Percentiles rank a stretch among this genome's conserved stretches.
phyloP scores from a whole-genome alignment of 2,329 filamentous ascomycete genomes.

The Ophiostoma ips region DNA sequence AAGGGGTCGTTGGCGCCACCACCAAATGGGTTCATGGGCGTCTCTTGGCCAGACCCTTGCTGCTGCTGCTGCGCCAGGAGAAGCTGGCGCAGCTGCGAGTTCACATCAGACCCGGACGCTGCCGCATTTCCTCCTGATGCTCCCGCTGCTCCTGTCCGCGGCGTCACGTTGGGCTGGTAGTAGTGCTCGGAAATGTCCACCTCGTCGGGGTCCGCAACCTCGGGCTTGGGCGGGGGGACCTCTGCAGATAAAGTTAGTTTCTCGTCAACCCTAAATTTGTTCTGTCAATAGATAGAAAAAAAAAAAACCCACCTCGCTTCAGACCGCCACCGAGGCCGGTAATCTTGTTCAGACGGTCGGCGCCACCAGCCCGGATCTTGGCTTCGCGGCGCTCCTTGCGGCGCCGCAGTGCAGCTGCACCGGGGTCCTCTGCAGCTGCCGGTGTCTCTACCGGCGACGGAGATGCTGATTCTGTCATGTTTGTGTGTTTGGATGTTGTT shows the following conservation, averaged over 20 bases:
- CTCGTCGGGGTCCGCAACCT: conserved; percentile 54
- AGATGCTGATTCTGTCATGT: conserved; percentile 27
- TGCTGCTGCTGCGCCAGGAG: conserved; percentile 28
- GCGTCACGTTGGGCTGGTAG: conserved; percentile 38
- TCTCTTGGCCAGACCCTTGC: conserved; percentile 14
- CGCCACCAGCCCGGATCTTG: conserved; percentile 60
- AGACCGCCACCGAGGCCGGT: conserved; percentile 52
- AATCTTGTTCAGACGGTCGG: conserved; percentile 59
- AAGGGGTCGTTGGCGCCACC: conserved; percentile 6
- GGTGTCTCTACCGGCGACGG: conserved; percentile 12
- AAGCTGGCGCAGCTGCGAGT: conserved; percentile 50
- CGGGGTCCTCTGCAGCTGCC: conserved; percentile 28
- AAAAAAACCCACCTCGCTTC: conserved; percentile 26
- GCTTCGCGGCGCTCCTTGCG: conserved; percentile 69
- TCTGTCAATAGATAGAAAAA: background rate
- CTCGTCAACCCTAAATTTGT: background rate
- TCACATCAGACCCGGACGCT: conserved; percentile 23
- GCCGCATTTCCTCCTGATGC: background rate
- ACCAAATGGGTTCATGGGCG: conserved; percentile 7
- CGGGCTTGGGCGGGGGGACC: conserved; percentile 12
- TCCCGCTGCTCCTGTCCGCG: conserved; percentile 22
- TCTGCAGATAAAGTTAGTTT: background rate
- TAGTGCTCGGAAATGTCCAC: conserved; percentile 67
- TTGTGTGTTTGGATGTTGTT: background rate
- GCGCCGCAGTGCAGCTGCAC: conserved; percentile 50